Percentiles rank a stretch among this genome's conserved stretches.
These are phyloP conservation scores for Pseudogymnoascus destructans DNA, from an alignment of 2,329 filamentous ascomycete species.

Conservation along the genomic window DNA sequence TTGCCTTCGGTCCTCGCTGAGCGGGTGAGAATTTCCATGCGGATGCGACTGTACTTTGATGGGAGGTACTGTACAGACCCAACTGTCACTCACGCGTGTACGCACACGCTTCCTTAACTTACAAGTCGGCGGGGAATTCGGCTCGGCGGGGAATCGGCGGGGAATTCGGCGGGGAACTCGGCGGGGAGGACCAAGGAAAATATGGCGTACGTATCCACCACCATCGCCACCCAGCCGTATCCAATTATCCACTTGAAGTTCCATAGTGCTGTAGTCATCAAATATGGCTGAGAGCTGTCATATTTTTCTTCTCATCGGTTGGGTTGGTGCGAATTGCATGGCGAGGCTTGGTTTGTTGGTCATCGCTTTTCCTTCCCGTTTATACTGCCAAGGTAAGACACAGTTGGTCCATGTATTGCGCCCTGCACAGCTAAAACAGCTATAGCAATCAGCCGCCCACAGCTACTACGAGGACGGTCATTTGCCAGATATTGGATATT, in stretches of 20 bases:
- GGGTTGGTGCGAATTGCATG: neutral
- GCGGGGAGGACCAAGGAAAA: neutral
- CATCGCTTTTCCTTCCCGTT: neutral
- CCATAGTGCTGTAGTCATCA: neutral
- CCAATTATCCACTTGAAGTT: neutral
- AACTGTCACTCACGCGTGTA: neutral
- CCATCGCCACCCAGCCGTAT: neutral
- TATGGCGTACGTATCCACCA: neutral
- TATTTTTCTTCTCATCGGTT: neutral
- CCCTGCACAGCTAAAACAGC: neutral
- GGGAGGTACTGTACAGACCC: neutral
- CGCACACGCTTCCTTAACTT: neutral
- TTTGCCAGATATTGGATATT: neutral
- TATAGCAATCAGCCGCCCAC: neutral
- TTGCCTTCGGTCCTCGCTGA: neutral
- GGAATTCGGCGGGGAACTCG: neutral
- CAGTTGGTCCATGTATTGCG: neutral
- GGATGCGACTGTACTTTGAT: neutral
- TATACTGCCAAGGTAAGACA: neutral
- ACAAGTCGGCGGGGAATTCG: neutral
- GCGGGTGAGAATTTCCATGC: neutral
- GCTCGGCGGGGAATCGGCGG: no score
- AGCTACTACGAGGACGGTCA: neutral
- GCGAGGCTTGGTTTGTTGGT: neutral
- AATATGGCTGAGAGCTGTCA: slow-evolving; percentile 3